Base-by-base conservation (phyloP, 108 stramenopile species). In the Schizochytrium sp. region DNA sequence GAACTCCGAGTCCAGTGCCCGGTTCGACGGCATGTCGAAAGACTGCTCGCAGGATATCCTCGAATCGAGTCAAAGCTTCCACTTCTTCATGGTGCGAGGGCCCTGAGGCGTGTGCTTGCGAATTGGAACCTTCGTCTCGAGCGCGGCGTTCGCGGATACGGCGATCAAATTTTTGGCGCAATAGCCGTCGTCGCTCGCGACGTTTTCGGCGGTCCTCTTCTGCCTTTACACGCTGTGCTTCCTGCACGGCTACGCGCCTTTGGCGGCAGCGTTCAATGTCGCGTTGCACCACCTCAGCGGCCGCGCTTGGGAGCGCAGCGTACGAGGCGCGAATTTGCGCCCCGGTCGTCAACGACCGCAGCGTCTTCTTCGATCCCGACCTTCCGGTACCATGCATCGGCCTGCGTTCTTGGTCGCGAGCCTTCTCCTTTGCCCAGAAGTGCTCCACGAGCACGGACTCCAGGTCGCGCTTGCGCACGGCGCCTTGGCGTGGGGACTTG, bases 11-110 rank as follows among this genome's bases (percentile, higher is more conserved):
- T 18, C 76, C 51, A 0, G 76, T 83, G 10, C 76, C 76, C 16
- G 76, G 76, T 45, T 83, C 76, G 48, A 83, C 76, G 51, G 76
- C 76, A 23, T 83, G 76, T 12, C 51, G 45, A 34, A 83, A 83
- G n/a, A 83, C 28, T 55, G 76, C 12, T 12, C 23, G 48, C 25
- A 83, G 23, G 48, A 83, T 14, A 12, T 47, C 48, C 10, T 34
- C 51, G 23, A 83, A 83, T 45, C 76, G 12, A 6, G 6, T 45
- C 8, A 83, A 45, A 6, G 76, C 76, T 53, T 6, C 48, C 2
- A 83, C 51, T 5, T 83, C 76, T 12, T 28, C 76, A 12, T 45
- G 4, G 3, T 57, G 55, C 55, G 16, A 16, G 55, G 55, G 8
- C 3, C 14, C 55, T 16, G 16, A 8, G 14, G 55, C 16, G 3